Base-by-base conservation (phyloP, 2,329 filamentous ascomycete species). In the Plectosphaerella sp. region DNA sequence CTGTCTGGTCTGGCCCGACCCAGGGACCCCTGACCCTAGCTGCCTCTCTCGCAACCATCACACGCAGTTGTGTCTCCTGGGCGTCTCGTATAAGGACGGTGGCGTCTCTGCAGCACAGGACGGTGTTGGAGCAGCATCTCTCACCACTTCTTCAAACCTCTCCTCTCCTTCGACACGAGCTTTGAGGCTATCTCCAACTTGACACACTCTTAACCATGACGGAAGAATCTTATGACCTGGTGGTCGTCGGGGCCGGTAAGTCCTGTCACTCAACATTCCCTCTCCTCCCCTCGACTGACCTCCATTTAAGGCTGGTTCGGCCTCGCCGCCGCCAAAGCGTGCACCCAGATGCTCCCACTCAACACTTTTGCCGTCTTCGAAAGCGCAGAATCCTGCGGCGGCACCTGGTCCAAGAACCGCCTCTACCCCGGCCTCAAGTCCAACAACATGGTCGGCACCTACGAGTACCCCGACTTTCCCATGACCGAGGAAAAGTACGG, bases 381-480 rank as follows among this genome's bases (percentile, higher is more conserved):
- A n/a, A 64, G 70, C 1, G 71, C 69, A 6, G 62, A 67, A 18
- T 74, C 77, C 2, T 64, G 80, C 39, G 84, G 84, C 1, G 84
- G 84, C 5, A 79, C 79, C 10, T 87, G 84, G 84, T 75, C 79
- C 5, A 67, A 76, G 49, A 67, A 82, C 24, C 74, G 83, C 1
- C 67, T 86, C 1, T 82, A 87, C 62, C 76, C 79, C 0, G 80
- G 79, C 2, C 72, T 88, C 45, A 82, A 80, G 53, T 78, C 81
- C 3, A 88, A 88, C 66, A 87, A 87, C 57, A 72, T 85, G 62
- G 63, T 78, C 8, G 83, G 83, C 18, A 79, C 78, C 1, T 86
- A 84, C 58, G 84, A 87, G 60, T 86, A 76, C 56, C 77, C 76
- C 7, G 84, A 87, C 56, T 85, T 83, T 52, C 81, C 83, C 5